phyloP scores from a whole-genome alignment of 129 eudicot genomes.

The Smallanthus sonchifolius region DNA sequence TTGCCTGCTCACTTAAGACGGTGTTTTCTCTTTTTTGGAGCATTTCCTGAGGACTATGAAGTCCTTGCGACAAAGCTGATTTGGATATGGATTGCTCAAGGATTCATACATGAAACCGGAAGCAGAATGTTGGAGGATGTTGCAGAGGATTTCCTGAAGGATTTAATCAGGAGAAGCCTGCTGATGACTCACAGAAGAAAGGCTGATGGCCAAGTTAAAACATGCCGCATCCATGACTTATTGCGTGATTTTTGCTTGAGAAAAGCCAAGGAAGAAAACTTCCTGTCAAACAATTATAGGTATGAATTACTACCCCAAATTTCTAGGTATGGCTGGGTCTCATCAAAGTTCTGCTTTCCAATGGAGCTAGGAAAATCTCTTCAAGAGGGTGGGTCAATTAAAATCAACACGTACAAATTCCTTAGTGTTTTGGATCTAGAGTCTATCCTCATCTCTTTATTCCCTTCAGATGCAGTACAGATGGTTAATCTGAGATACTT shows the following conservation, averaged over 20 bases:
- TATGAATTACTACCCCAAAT: not conserved
- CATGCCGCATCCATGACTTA: conserved; percentile 35
- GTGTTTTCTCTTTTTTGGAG: conserved; percentile 22
- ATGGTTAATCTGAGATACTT: conserved; percentile 29
- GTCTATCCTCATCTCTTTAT: not conserved
- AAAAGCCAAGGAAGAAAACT: conserved; percentile 22
- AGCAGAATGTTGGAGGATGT: conserved; percentile 18
- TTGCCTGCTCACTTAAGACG: conserved; percentile 22
- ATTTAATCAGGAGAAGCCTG: conserved; percentile 30
- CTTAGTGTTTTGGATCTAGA: conserved; percentile 22
- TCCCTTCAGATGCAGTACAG: not conserved
- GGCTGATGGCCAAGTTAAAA: conserved; percentile 20
- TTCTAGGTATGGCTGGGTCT: not conserved
- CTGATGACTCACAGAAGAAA: not conserved
- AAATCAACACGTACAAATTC: not conserved
- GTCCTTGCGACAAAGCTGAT: conserved; percentile 18
- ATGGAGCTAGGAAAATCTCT: not conserved
- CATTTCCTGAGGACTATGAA: conserved; percentile 21
- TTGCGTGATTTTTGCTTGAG: conserved; percentile 27
- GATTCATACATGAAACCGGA: conserved; percentile 10
- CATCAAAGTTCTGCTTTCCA: no score
- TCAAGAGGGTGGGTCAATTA: not conserved
- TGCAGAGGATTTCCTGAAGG: conserved; percentile 26
- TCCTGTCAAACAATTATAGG: not conserved
- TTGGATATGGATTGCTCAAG: conserved; percentile 35